These are phyloP conservation scores for Epicoccum nigrum DNA, from an alignment of 2,329 filamentous ascomycete species.

Conservation along the genomic window DNA sequence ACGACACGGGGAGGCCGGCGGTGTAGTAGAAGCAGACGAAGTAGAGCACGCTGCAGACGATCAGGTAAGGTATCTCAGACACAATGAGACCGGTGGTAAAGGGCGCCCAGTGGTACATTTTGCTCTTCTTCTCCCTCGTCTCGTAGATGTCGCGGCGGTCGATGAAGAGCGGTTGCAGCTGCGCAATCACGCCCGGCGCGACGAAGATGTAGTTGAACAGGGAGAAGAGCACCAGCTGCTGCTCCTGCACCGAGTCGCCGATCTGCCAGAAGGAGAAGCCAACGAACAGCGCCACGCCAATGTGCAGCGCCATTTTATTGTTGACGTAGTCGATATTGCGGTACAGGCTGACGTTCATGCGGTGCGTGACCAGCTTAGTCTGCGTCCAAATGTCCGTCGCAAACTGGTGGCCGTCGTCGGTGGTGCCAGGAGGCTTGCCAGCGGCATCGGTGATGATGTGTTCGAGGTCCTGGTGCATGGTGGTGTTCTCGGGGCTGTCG, in stretches of 20 bases:
- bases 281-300: conserved; percentile 32
- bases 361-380: conserved; percentile 28
- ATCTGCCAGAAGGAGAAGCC: conserved; percentile 39
- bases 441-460: conserved; percentile 48
- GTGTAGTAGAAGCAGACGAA: conserved; percentile 71
- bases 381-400: conserved; percentile 33
- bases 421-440: conserved; percentile 43
- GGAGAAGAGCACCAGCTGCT: conserved; percentile 53
- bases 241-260: conserved; percentile 41
- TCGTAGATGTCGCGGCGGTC: conserved; percentile 58
- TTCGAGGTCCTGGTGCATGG: conserved; percentile 47
- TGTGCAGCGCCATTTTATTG: conserved; percentile 35
- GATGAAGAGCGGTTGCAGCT: conserved; percentile 54
- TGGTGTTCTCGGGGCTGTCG: conserved; percentile 39
- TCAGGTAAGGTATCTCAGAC: conserved; percentile 71
- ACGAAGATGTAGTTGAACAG: conserved; percentile 58
- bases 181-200: conserved; percentile 49
- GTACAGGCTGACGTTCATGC: conserved; percentile 32
- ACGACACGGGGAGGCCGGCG: conserved; percentile 38
- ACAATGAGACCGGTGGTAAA: conserved; percentile 73
- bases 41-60: conserved; percentile 65
- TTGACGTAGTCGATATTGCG: conserved; percentile 36
- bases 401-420: conserved; percentile 49
- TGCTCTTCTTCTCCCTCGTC: conserved; percentile 65
- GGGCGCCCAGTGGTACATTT: conserved; percentile 74